phyloP scores from a whole-genome alignment of 2,329 filamentous ascomycete genomes.

The Tetracladium maxilliforme region DNA sequence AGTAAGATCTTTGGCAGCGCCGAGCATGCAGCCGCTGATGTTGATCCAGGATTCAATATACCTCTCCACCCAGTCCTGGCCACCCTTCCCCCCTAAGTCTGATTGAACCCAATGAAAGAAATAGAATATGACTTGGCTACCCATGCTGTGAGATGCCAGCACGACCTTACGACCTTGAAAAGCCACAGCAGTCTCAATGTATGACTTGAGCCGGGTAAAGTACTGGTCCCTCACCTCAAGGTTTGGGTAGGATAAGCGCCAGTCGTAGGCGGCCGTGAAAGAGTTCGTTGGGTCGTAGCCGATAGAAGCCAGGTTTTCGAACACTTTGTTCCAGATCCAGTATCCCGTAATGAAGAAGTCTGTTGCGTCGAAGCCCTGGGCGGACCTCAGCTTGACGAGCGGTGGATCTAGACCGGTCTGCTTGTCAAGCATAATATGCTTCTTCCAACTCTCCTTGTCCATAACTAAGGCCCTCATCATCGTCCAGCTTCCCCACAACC shows the following conservation, averaged over 20 bases:
- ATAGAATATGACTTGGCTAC: constrained; percentile 84
- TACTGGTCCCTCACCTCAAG: constrained; percentile 86
- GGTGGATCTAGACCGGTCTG: constrained; percentile 82
- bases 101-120: constrained; percentile 68
- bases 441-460: constrained; percentile 91
- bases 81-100: constrained; percentile 64
- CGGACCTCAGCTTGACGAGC: constrained; percentile 76
- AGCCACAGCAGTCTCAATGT: constrained; percentile 74
- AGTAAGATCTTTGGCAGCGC: constrained; percentile 78
- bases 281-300: constrained; percentile 81
- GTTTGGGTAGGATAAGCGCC: constrained; percentile 82
- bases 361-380: constrained; percentile 92
- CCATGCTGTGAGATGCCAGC: constrained; percentile 91
- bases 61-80: constrained; percentile 76
- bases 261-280: constrained; percentile 67
- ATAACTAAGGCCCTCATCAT: constrained; percentile 95
- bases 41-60: constrained; percentile 96
- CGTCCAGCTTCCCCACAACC: constrained; percentile 94
- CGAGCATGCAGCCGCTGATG: constrained; percentile 94
- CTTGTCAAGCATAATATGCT: constrained; percentile 93
- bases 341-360: constrained; percentile 89
- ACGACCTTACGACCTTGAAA: constrained; percentile 68
- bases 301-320: constrained; percentile 90
- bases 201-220: constrained; percentile 77
- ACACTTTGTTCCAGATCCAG: constrained; percentile 94